A percentile compares a stretch with the other conserved stretches of the same genome.
phyloP scores from a whole-genome alignment of 768 basidiomycete species.

The Leccinellum luteum region DNA sequence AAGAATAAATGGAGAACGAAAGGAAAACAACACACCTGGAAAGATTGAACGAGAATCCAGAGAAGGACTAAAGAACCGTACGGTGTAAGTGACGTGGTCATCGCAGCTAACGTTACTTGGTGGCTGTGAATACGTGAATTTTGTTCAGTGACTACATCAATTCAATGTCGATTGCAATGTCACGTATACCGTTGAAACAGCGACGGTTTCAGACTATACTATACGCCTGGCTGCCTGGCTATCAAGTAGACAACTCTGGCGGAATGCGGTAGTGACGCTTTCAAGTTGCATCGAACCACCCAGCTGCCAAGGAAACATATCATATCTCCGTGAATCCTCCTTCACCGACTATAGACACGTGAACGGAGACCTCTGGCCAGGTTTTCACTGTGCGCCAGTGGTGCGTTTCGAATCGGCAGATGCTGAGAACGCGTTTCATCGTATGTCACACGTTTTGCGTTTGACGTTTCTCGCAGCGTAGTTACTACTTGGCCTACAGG shows the following conservation, averaged over 20 bases:
- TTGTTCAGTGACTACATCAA: too few relatives aligned
- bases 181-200: too few relatives aligned
- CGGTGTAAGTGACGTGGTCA: slow-evolving; percentile 42
- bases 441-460: background rate
- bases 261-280: too few relatives aligned
- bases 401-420: slow-evolving; percentile 84
- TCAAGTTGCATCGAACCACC: slow-evolving; percentile 32
- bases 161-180: too few relatives aligned
- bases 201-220: too few relatives aligned
- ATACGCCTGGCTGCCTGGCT: too few relatives aligned
- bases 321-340: background rate
- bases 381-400: slow-evolving; percentile 58
- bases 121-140: background rate
- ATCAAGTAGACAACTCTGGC: too few relatives aligned
- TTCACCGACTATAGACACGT: slow-evolving; percentile 47
- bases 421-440: slow-evolving; percentile 38
- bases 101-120: too few relatives aligned
- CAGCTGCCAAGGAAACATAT: slow-evolving; percentile 33
- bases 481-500: slow-evolving; percentile 51
- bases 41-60: slow-evolving; percentile 67
- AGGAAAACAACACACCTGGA: slow-evolving; percentile 38
- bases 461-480: slow-evolving; percentile 36
- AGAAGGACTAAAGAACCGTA: slow-evolving; percentile 64
- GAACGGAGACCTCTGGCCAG: slow-evolving; percentile 84
- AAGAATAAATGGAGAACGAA: background rate